Percentiles rank a stretch among this genome's conserved stretches.
Evolutionary conservation across 2,329 filamentous ascomycete species (phyloP).

Genomic region (Chaetomium sp.): DNA sequence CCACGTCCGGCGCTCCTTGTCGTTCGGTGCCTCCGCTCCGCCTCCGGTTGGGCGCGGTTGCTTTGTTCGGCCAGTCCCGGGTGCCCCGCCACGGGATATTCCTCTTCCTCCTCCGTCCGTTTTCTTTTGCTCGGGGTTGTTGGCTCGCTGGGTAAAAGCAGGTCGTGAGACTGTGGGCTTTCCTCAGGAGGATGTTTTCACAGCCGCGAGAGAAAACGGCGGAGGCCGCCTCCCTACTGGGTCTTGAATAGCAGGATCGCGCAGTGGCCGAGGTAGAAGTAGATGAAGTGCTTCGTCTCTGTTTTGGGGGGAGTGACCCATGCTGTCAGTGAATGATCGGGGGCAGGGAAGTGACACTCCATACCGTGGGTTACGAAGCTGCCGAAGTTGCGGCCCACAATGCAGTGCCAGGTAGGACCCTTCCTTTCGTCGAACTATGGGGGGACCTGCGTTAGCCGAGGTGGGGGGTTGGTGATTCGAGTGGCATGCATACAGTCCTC

Average conservation of each 20-base stretch:
- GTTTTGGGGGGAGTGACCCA: constrained; percentile 27
- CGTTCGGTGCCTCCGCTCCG: not conserved
- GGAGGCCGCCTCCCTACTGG: constrained; percentile 61
- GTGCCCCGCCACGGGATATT: constrained; percentile 1
- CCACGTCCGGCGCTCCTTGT: not conserved
- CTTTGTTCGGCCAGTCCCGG: constrained; percentile 12
- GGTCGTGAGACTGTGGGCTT: not conserved
- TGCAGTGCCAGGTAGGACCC: constrained; percentile 98
- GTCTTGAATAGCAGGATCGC: constrained; percentile 99
- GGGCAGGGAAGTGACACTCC: constrained; percentile 34
- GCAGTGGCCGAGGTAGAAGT: constrained; percentile 99
- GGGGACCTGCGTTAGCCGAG: constrained; percentile 24
- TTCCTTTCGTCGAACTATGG: constrained; percentile 91
- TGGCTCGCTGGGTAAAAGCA: constrained; percentile 14
- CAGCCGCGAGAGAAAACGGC: constrained; percentile 35
- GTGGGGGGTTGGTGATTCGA: not conserved
- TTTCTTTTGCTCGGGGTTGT: constrained; percentile 15
- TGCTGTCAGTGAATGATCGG: constrained; percentile 12
- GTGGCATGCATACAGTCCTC: constrained; percentile 66
- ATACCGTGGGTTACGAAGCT: constrained; percentile 97
- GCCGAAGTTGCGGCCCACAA: constrained; percentile 97
- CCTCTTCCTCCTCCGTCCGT: constrained; percentile 28
- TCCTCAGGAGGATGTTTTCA: constrained; percentile 17
- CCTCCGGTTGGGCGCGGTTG: not conserved
- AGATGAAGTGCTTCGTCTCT: constrained; percentile 99